Evolutionary conservation across 2,329 filamentous ascomycete species (phyloP).

Genomic region (Penicillium sp.): DNA sequence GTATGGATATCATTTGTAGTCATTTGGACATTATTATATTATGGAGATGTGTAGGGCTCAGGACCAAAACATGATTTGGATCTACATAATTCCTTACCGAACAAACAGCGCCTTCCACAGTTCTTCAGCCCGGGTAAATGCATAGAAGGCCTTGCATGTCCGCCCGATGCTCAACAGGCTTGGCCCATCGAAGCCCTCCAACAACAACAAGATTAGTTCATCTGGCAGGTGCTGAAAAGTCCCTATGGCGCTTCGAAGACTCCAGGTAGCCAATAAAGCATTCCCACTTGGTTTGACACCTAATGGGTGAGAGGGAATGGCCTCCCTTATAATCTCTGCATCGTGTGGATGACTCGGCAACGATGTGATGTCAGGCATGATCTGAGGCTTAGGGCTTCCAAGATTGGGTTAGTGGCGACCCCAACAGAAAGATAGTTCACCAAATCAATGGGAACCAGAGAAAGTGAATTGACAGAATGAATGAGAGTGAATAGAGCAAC

Average conservation of each 20-base stretch:
- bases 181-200: constrained; percentile 69
- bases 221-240: constrained; percentile 69
- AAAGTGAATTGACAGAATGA: constrained; percentile 12
- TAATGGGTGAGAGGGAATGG: constrained; percentile 74
- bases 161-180: constrained; percentile 65
- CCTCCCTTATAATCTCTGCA: constrained; percentile 33
- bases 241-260: constrained; percentile 66
- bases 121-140: constrained; percentile 79
- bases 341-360: constrained; percentile 22
- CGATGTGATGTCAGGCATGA: constrained; percentile 35
- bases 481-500: constrained; percentile 4
- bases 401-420: constrained; percentile 13
- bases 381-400: constrained; percentile 21
- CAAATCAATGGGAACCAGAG: constrained; percentile 16
- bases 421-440: constrained; percentile 5
- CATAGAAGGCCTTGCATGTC: constrained; percentile 82
- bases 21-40: background rate
- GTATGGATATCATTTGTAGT: constrained; percentile 2
- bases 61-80: background rate
- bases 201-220: constrained; percentile 69
- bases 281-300: constrained; percentile 87
- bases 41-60: background rate
- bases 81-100: constrained; percentile 59
- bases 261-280: constrained; percentile 63
- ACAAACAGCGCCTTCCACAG: constrained; percentile 85